These are phyloP conservation scores for Naganishia antarctica DNA, from an alignment of 768 basidiomycete genomes.

Conservation along the genomic window DNA sequence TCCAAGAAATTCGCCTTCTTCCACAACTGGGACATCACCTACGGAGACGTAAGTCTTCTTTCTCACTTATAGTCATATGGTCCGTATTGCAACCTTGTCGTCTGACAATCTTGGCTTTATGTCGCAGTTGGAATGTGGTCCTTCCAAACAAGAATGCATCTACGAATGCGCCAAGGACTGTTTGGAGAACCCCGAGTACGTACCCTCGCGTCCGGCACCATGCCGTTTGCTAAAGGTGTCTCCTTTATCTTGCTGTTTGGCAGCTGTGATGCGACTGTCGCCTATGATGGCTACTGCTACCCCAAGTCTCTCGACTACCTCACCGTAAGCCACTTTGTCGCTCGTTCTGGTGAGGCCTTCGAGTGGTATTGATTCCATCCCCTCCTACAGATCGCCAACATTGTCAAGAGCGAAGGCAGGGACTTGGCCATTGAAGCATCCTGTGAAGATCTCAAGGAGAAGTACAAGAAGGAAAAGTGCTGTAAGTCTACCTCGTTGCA, in stretches of 20 bases:
- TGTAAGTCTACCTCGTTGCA: background rate
- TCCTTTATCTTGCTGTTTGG: background rate
- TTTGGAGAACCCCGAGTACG: background rate
- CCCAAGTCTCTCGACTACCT: slow-evolving; percentile 14
- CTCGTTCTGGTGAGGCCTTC: background rate
- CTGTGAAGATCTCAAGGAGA: slow-evolving; percentile 1
- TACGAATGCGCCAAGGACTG: slow-evolving; percentile 12
- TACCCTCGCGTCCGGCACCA: background rate
- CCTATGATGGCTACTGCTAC: slow-evolving; percentile 7
- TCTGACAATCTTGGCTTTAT: background rate
- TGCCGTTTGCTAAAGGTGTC: background rate
- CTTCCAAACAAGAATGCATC: background rate
- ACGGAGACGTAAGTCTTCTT: background rate
- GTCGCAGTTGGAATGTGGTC: background rate
- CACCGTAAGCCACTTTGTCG: background rate
- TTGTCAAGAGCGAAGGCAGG: slow-evolving; percentile 7
- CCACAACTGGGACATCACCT: slow-evolving; percentile 9
- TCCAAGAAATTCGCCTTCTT: slow-evolving; percentile 10
- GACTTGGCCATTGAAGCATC: slow-evolving; percentile 13
- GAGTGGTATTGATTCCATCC: background rate
- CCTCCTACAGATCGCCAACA: background rate
- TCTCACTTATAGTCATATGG: background rate
- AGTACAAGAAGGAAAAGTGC: slow-evolving; percentile 2
- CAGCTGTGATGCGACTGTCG: slow-evolving; percentile 9
- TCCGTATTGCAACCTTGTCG: background rate